Base-by-base conservation (phyloP, 441 rosid species). In the Populus tomentosa region DNA sequence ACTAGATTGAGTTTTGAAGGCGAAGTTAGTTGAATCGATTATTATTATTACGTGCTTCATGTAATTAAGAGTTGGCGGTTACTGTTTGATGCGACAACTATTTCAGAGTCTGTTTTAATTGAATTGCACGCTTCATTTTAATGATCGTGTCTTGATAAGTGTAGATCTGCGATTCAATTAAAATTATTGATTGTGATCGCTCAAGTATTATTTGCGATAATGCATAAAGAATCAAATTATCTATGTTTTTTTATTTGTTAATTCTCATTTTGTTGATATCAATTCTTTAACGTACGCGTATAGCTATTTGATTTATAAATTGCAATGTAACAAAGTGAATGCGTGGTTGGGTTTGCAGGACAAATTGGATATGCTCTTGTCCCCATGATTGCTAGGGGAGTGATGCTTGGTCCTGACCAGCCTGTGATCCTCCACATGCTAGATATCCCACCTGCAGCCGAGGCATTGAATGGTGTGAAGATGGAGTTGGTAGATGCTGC, bases 351-450 rank as follows among this genome's bases (percentile, higher is more conserved):
- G 65, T 78, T 50, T 33, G 85, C 89, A 95, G 98, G 99, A 32
- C 97, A 95, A 93, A 95, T 95, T 32, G 98, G 98, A 80, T 95
- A 93, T 79, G 98, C 98, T 2, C 97, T 95, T 65, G 98, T 93
- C 0, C 99, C 99, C 64, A 95, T 93, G 97, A 88, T 95, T 86
- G 99, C 98, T 10, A 86, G 97, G 79, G 97, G 99, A 71, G 85
- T 92, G 76, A 93, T 95, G 99, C 88, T 95, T 82, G 99, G 99
- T 79, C 70, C 90, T 28, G 97, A 93, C 86, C 99, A 95, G 88
- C 99, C 98, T 42, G 99, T 95, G 72, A 92, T 95, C 81, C 91
- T 95, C 75, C 98, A 95, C 88, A 92, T 93, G 99, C 97, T 95
- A 75, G 99, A 93, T 85, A 93, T 93, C 76, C 91, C 95, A 70